Evolutionary conservation across 1,284 basidiomycete genomes (phyloP).

Genomic region (Phlebopus sp.): DNA sequence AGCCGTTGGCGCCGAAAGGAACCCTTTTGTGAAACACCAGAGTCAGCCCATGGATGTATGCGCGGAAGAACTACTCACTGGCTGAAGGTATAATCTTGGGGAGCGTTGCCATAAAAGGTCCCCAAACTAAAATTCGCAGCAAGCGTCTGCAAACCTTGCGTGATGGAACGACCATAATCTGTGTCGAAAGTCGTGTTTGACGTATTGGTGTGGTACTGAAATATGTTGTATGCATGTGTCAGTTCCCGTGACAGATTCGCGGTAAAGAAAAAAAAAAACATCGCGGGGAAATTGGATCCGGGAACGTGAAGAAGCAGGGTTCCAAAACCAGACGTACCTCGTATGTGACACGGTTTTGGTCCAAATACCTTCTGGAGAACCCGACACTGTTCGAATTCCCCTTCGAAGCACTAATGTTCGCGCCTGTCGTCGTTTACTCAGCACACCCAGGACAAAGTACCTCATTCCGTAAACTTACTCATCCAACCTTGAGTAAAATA

Average conservation of each 20-base stretch:
- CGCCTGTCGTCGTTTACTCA: slow-evolving; percentile 36
- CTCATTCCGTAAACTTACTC: slow-evolving; percentile 19
- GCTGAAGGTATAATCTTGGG: slow-evolving; percentile 67
- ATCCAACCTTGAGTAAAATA: slow-evolving; percentile 30
- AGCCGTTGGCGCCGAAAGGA: slow-evolving; percentile 66
- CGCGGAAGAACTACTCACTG: slow-evolving; percentile 38
- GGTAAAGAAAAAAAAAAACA: too few species aligned
- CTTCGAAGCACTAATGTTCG: slow-evolving; percentile 42
- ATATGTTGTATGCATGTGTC: too few species aligned
- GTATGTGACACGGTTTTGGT: slow-evolving; percentile 71
- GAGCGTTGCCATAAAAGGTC: slow-evolving; percentile 63
- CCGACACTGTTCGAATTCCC: slow-evolving; percentile 48
- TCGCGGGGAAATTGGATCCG: too few species aligned
- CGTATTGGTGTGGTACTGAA: slow-evolving; percentile 56
- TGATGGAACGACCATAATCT: slow-evolving; percentile 46
- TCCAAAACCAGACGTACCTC: slow-evolving; percentile 39
- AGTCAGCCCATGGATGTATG: neutral
- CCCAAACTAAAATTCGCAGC: slow-evolving; percentile 53
- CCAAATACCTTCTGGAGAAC: slow-evolving; percentile 70
- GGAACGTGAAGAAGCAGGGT: neutral
- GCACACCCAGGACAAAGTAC: neutral
- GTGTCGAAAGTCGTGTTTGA: slow-evolving; percentile 56
- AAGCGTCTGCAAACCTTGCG: slow-evolving; percentile 51
- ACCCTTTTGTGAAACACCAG: slow-evolving; percentile 34
- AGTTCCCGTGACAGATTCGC: too few species aligned